phyloP scores from a whole-genome alignment of 2,329 filamentous ascomycete genomes.

The Grosmannia clavigera region DNA sequence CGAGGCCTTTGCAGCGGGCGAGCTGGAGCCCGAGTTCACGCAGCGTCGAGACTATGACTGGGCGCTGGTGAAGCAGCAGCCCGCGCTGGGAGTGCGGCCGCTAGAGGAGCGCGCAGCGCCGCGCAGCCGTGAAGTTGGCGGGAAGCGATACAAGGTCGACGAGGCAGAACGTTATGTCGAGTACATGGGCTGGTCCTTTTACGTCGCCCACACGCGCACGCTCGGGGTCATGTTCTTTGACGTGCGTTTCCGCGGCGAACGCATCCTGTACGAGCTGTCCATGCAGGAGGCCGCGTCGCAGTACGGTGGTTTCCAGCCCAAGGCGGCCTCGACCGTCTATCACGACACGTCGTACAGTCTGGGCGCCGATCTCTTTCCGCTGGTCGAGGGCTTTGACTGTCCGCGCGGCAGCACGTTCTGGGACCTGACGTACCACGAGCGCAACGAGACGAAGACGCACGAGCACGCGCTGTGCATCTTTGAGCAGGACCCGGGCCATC shows the following conservation, averaged over 20 bases:
- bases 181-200: conserved; percentile 42
- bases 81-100: conserved; percentile 17
- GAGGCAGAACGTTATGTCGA: conserved; percentile 31
- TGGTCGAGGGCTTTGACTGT: conserved; percentile 30
- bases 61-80: conserved; percentile 21
- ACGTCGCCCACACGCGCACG: conserved; percentile 29
- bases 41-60: conserved; percentile 22
- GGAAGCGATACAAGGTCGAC: conserved; percentile 31
- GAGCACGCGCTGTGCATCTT: conserved; percentile 25
- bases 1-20: conserved; percentile 24
- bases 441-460: conserved; percentile 18
- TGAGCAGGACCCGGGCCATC: conserved; percentile 23
- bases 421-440: conserved; percentile 20
- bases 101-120: conserved; percentile 24
- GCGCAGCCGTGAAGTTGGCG: conserved; percentile 23
- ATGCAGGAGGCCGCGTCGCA: conserved; percentile 41
- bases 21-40: conserved; percentile 21
- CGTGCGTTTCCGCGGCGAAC: conserved; percentile 35
- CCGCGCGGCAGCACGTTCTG: conserved; percentile 25
- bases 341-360: conserved; percentile 28
- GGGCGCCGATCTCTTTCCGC: conserved; percentile 21
- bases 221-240: conserved; percentile 35
- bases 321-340: conserved; percentile 27
- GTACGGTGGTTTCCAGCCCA: conserved; percentile 35
- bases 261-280: conserved; percentile 38